A percentile compares a stretch with the other conserved stretches of the same genome.
phyloP scores from a whole-genome alignment of 2,329 filamentous ascomycete species.

The Colletotrichum siamense region DNA sequence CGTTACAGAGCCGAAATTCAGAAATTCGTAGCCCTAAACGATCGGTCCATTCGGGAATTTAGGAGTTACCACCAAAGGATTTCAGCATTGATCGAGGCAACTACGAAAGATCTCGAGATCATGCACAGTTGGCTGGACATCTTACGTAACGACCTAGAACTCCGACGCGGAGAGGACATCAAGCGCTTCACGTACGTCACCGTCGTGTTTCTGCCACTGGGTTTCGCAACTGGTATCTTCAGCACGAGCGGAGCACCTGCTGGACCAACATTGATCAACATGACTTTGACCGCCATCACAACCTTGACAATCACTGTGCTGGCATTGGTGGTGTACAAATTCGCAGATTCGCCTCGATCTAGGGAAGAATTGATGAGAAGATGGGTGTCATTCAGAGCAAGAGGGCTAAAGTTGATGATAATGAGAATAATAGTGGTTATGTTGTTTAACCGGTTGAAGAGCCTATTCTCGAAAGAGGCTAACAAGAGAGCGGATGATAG shows the following conservation, averaged over 20 bases:
- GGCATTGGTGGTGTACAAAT: neutral
- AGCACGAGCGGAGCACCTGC: neutral
- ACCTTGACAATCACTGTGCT: neutral
- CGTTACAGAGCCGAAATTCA: too few species aligned
- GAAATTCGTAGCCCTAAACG: too few species aligned
- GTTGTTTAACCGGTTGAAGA: too few species aligned
- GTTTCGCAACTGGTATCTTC: neutral
- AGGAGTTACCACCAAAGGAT: too few species aligned
- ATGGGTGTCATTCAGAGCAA: too few species aligned
- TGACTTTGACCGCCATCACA: fast-evolving
- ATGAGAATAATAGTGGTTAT: too few species aligned
- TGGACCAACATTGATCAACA: neutral
- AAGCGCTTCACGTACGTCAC: neutral
- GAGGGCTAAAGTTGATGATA: too few species aligned
- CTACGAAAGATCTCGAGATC: neutral
- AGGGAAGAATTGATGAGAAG: too few species aligned
- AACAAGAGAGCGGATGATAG: too few species aligned
- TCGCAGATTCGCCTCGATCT: neutral
- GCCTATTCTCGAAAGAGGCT: too few species aligned
- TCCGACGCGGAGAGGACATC: fast-evolving
- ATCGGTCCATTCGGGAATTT: too few species aligned
- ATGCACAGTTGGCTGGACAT: neutral
- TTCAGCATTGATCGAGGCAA: neutral
- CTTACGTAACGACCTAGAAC: fast-evolving
- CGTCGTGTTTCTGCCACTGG: neutral